Conservation (phyloP, 768 basidiomycete species). For the Neoboletus brunneissimus region DNA sequence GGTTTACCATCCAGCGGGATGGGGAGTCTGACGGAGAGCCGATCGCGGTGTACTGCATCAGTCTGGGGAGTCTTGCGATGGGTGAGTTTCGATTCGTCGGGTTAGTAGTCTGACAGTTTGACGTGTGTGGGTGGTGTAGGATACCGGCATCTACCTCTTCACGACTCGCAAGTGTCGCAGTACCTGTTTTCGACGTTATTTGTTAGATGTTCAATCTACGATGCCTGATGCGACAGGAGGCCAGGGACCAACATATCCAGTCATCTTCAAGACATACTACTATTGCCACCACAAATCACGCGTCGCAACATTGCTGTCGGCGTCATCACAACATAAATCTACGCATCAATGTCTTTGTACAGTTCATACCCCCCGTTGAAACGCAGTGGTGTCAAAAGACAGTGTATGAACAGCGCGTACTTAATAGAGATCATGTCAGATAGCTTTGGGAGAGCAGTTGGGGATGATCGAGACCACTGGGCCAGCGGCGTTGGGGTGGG, state of each 20-base stretch:
- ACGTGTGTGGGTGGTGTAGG: constrained; percentile 43
- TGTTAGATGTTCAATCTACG: constrained; percentile 56
- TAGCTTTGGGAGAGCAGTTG: neutral
- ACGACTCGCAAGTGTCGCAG: constrained; percentile 83
- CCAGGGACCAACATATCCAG: no score
- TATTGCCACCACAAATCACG: neutral
- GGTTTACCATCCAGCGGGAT: constrained; percentile 71
- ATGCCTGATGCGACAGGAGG: constrained; percentile 14
- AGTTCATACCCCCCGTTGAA: neutral
- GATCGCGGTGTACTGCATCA: constrained; percentile 71
- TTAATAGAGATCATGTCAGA: neutral
- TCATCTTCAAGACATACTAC: neutral
- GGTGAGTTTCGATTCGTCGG: constrained; percentile 45
- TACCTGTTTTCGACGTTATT: constrained; percentile 94
- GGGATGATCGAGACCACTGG: neutral
- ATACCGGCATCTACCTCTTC: constrained; percentile 85
- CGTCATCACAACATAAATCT: neutral
- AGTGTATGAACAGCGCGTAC: neutral
- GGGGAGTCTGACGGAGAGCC: constrained; percentile 57
- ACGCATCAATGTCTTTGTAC: neutral
- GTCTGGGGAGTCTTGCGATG: constrained; percentile 66
- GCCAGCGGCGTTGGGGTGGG: neutral
- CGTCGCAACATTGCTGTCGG: neutral
- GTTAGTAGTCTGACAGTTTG: neutral
- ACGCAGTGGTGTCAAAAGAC: neutral